Evolutionary conservation across 805 yeast genomes (phyloP).

Genomic region (Tetrapisispora taiwanensis): DNA sequence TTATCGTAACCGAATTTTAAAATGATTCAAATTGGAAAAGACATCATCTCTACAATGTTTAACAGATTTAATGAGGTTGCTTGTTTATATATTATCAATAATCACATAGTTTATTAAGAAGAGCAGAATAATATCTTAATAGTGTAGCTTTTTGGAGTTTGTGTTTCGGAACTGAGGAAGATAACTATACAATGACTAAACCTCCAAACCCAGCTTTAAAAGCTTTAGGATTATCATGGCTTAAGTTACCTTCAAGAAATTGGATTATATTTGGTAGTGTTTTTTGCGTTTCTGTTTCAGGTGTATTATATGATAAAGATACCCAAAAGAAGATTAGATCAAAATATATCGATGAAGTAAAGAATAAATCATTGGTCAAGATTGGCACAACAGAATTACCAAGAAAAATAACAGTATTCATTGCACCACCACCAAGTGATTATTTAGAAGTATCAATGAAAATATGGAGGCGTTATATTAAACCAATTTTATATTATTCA

Average conservation of each 20-base stretch:
- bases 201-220: constrained; percentile 30
- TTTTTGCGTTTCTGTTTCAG: constrained; percentile 57
- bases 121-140: too few relatives aligned
- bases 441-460: constrained; percentile 63
- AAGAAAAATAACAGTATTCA: constrained; percentile 67
- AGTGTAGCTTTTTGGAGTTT: too few relatives aligned
- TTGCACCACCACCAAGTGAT: constrained; percentile 97
- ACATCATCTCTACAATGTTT: neutral
- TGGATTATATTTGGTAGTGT: constrained; percentile 86
- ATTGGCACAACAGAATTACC: constrained; percentile 45
- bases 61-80: neutral
- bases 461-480: constrained; percentile 67
- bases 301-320: constrained; percentile 65
- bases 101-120: too few relatives aligned
- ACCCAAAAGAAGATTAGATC: constrained; percentile 58
- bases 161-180: too few relatives aligned
- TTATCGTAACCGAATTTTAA: too few relatives aligned
- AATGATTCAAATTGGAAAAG: neutral
- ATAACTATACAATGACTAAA: constrained; percentile 5
- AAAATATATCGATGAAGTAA: constrained; percentile 54
- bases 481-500: constrained; percentile 76
- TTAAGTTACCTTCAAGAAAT: constrained; percentile 79
- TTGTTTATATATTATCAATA: too few relatives aligned
- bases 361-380: constrained; percentile 40
- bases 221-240: constrained; percentile 73